Conservation (phyloP, 805 yeast genomes). For the Pichia sporocuriosa region DNA sequence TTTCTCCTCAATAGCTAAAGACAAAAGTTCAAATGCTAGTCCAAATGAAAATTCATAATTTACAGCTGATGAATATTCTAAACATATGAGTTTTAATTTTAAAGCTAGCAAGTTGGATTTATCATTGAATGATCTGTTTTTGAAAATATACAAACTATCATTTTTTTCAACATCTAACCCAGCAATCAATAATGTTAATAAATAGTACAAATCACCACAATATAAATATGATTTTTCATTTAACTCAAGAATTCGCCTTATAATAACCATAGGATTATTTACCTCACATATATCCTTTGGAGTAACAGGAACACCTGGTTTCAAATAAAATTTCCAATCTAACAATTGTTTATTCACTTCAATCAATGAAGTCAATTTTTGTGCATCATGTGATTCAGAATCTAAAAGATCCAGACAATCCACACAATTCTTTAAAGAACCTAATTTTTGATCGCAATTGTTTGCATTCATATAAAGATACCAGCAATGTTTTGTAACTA, state of each 20-base stretch:
- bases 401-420: conserved; percentile 19
- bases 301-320: conserved; percentile 25
- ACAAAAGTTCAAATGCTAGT: conserved; percentile 34
- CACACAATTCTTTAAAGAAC: conserved; percentile 21
- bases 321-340: conserved; percentile 26
- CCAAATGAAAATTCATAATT: conserved; percentile 56
- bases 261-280: conserved; percentile 21
- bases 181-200: conserved; percentile 35
- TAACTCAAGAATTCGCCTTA: conserved; percentile 38
- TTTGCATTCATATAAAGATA: conserved; percentile 23
- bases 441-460: conserved; percentile 25
- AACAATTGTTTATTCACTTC: conserved; percentile 19
- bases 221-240: conserved; percentile 47
- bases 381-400: neutral
- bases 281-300: conserved; percentile 23
- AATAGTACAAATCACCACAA: conserved; percentile 33
- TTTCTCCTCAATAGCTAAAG: conserved; percentile 16
- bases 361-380: conserved; percentile 16
- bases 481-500: conserved; percentile 22
- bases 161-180: conserved; percentile 30
- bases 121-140: conserved; percentile 9
- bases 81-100: conserved; percentile 37
- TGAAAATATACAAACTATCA: conserved; percentile 8
- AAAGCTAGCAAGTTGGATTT: conserved; percentile 21
- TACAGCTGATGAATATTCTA: conserved; percentile 59